A percentile compares a stretch with the other conserved stretches of the same genome.
phyloP scores from a whole-genome alignment of 352 stramenopile genomes.

The Phytophthora pisi region DNA sequence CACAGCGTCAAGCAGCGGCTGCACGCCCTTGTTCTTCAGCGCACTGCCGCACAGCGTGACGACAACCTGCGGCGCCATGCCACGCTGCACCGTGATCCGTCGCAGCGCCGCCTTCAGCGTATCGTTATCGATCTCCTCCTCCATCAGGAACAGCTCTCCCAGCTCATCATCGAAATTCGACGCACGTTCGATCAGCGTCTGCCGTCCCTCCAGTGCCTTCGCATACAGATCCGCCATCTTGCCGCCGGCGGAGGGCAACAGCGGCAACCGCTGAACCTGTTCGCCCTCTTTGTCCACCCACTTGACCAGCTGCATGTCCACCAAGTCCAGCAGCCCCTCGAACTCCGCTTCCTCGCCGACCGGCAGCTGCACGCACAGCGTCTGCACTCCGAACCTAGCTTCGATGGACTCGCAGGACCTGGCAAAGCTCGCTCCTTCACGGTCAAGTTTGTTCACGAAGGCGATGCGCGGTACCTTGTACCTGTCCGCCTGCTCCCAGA shows the following conservation, averaged over 20 bases:
- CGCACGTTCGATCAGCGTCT: conserved; percentile 66
- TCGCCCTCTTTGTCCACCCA: conserved; percentile 69
- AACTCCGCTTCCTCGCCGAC: conserved; percentile 69
- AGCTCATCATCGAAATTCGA: conserved; percentile 79
- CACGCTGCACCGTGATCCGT: conserved; percentile 60
- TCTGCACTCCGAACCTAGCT: conserved; percentile 60
- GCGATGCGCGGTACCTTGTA: conserved; percentile 91
- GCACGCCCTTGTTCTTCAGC: conserved; percentile 92
- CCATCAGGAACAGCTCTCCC: conserved; percentile 76
- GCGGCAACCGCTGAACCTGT: conserved; percentile 54
- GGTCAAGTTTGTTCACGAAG: conserved; percentile 98
- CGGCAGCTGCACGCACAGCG: conserved; percentile 69
- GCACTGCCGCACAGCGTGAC: conserved; percentile 71
- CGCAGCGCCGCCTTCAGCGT: conserved; percentile 63
- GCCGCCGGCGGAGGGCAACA: conserved; percentile 44
- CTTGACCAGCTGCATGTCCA: conserved; percentile 71
- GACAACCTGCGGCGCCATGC: conserved; percentile 48
- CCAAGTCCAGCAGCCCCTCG: conserved; percentile 68
- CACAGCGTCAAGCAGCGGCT: conserved; percentile 98
- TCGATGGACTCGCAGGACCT: conserved; percentile 84
- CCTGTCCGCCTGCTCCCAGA: conserved; percentile 82
- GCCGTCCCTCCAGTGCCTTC: conserved; percentile 43
- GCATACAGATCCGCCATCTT: conserved; percentile 64
- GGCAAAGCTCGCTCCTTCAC: conserved; percentile 94
- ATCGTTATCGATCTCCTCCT: conserved; percentile 59